Evolutionary conservation across 441 rosid genomes (phyloP).

Genomic region (Euphorbia celastroides): DNA sequence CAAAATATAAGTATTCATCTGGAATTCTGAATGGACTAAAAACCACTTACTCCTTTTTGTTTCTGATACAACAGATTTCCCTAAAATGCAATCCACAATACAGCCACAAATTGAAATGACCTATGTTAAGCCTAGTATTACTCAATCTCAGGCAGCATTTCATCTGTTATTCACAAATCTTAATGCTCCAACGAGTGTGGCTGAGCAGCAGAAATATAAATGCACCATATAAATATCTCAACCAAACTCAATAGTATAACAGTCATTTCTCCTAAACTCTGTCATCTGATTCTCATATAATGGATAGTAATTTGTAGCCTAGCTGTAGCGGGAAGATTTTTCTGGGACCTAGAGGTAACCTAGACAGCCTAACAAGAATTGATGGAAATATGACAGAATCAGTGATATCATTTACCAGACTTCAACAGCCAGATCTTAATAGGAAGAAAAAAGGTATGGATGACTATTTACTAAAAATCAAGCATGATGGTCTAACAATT

Average conservation of each 20-base stretch:
- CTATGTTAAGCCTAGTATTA: background rate
- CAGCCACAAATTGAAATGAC: background rate
- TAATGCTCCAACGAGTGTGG: background rate
- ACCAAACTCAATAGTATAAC: background rate
- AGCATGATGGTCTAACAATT: background rate
- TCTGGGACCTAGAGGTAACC: background rate
- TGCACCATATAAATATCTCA: background rate
- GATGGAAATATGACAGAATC: background rate
- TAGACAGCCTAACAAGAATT: background rate
- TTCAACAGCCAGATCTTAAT: background rate
- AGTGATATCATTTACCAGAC: background rate
- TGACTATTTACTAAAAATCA: background rate
- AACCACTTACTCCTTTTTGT: background rate
- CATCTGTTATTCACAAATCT: background rate
- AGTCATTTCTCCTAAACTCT: background rate
- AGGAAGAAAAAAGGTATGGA: background rate
- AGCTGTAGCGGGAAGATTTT: background rate
- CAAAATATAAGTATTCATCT: no score
- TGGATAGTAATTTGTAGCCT: background rate
- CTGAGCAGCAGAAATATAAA: background rate
- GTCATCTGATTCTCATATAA: background rate
- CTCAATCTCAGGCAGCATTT: background rate
- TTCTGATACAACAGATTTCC: background rate
- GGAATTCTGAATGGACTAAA: background rate
- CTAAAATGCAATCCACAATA: background rate